Evolutionary conservation across 2,329 filamentous ascomycete species (phyloP).

Genomic region (Colletotrichum sp.): DNA sequence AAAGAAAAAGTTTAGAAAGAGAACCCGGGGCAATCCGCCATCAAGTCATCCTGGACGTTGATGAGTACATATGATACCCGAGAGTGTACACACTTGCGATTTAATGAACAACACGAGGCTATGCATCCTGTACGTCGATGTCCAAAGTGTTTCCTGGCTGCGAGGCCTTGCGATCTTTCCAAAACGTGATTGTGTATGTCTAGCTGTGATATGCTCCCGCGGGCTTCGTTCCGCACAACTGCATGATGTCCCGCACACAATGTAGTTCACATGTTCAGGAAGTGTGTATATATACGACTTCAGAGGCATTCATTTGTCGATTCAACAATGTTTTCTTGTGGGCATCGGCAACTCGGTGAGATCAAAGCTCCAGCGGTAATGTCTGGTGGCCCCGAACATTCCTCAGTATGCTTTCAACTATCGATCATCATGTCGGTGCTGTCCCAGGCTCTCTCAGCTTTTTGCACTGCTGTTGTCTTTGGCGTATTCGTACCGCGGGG

Average conservation of each 20-base stretch:
- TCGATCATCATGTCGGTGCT: rapidly evolving
- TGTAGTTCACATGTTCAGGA: no score
- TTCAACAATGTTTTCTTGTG: not conserved
- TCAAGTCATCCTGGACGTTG: conserved; percentile 12
- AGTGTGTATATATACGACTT: no score
- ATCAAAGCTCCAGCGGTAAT: not conserved
- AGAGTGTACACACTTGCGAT: conserved; percentile 23
- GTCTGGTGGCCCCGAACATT: not conserved
- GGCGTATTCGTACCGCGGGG: rapidly evolving
- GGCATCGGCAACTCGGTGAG: no score
- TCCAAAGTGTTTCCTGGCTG: no score
- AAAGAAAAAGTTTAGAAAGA: conserved; percentile 8
- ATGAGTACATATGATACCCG: conserved; percentile 35
- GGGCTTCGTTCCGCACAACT: no score
- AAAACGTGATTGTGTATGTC: no score
- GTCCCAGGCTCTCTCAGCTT: rapidly evolving
- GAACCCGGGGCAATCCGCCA: conserved; percentile 2
- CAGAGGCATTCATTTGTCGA: no score
- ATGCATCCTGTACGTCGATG: not conserved
- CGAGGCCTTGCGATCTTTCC: no score
- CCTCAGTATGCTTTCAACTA: not conserved
- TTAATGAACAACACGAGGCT: conserved; percentile 26
- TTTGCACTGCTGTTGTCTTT: not conserved
- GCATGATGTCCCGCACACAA: no score
- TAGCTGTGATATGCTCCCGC: no score